phyloP scores from a whole-genome alignment of 2,329 filamentous ascomycete genomes.

The Claviceps arundinis region DNA sequence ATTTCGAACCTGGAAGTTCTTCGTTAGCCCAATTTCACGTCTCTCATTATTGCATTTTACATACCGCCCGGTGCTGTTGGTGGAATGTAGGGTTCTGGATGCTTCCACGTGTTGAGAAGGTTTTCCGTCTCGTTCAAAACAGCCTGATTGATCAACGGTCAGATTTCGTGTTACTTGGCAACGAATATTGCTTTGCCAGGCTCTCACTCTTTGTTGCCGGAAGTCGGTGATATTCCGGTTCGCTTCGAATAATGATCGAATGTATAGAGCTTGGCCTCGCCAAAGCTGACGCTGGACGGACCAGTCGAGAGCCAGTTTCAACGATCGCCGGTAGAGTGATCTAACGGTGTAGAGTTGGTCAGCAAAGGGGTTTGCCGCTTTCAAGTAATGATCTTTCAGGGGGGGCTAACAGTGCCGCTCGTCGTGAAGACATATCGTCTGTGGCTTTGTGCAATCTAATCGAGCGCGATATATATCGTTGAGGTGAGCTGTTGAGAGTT shows the following conservation, averaged over 20 bases:
- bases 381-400: not conserved
- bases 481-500: not conserved
- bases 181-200: not conserved
- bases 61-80: slow-evolving; percentile 89
- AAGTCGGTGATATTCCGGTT: slow-evolving; percentile 78
- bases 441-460: not conserved
- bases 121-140: slow-evolving; percentile 80
- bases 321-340: slow-evolving; percentile 76
- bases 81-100: slow-evolving; percentile 82
- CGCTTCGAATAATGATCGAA: slow-evolving; percentile 86
- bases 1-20: slow-evolving; percentile 64
- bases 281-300: slow-evolving; percentile 83
- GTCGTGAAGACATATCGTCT: slow-evolving; percentile 22
- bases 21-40: slow-evolving; percentile 7
- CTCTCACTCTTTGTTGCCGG: slow-evolving; percentile 66
- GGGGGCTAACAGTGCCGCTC: slow-evolving; percentile 35
- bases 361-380: not conserved
- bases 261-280: slow-evolving; percentile 93
- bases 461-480: not conserved
- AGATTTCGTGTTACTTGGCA: not conserved
- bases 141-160: slow-evolving; percentile 42
- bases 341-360: slow-evolving; percentile 20
- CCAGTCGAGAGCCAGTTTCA: slow-evolving; percentile 94
- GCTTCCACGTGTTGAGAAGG: slow-evolving; percentile 86
- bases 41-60: slow-evolving; percentile 11